Percentiles rank a stretch among this genome's conserved stretches.
Evolutionary conservation across 495 filamentous ascomycete genomes (phyloP).

Genomic region (Aspergillus coremiiformis): DNA sequence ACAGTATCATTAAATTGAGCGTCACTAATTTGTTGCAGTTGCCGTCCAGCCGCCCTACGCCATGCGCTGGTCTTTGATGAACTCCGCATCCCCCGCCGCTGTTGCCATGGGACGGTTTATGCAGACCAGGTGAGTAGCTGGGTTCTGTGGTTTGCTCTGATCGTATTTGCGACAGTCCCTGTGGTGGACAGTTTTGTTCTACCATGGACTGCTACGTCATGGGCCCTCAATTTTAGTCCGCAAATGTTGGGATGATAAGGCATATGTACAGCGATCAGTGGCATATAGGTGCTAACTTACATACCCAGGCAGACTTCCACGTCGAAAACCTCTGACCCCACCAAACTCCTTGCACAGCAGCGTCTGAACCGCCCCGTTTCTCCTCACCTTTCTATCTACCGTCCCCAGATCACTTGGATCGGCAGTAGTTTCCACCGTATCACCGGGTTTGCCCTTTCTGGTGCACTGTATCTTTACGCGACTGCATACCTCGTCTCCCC

Average conservation of each 20-base stretch:
- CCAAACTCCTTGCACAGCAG: conserved; percentile 73
- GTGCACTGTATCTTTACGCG: conserved; percentile 74
- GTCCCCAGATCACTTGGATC: conserved; percentile 81
- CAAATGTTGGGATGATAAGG: neutral
- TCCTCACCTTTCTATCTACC: conserved; percentile 87
- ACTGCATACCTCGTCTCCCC: conserved; percentile 78
- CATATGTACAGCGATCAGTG: neutral
- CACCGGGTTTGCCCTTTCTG: conserved; percentile 65
- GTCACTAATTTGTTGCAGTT: conserved; percentile 24
- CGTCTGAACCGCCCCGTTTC: conserved; percentile 77
- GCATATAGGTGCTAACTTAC: conserved; percentile 3
- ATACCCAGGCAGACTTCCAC: conserved; percentile 45
- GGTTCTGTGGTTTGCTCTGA: neutral
- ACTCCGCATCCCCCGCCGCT: conserved; percentile 42
- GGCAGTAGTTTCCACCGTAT: conserved; percentile 68
- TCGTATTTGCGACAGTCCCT: neutral
- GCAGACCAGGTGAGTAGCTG: conserved; percentile 47
- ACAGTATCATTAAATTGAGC: conserved; percentile 12
- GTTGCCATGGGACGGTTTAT: conserved; percentile 41
- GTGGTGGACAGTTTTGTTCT: neutral
- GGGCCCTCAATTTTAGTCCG: neutral
- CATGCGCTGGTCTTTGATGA: conserved; percentile 43
- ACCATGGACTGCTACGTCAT: conserved; percentile 28
- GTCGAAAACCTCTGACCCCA: conserved; percentile 50
- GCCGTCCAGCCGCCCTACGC: conserved; percentile 45